Evolutionary conservation across 2,329 filamentous ascomycete species (phyloP).

Genomic region (Pestalotiopsis sp.): DNA sequence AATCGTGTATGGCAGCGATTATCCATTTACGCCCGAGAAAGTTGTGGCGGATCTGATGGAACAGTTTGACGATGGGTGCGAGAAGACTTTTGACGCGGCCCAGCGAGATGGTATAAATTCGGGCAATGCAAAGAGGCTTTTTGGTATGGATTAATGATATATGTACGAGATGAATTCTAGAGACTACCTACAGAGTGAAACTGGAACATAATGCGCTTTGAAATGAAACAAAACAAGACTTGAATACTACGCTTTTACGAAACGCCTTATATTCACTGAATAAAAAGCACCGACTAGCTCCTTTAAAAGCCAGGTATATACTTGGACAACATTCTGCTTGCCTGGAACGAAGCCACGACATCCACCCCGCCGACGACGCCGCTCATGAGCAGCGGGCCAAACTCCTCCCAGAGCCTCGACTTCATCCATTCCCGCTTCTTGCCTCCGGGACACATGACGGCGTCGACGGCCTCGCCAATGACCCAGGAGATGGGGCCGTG

Average conservation of each 20-base stretch:
- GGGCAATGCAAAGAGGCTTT: conserved; percentile 2
- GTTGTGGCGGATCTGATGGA: conserved; percentile 31
- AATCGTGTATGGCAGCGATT: conserved; percentile 54
- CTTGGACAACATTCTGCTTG: not conserved
- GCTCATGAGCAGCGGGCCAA: conserved; percentile 7
- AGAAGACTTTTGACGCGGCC: conserved; percentile 29
- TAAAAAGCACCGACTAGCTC: not conserved
- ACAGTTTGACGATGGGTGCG: conserved; percentile 41
- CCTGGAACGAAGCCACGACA: conserved; percentile 6
- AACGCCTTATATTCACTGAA: not conserved
- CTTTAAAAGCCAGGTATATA: not conserved
- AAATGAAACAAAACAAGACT: not conserved
- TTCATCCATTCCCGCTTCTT: conserved; percentile 9
- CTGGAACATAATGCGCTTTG: not conserved
- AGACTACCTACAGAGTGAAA: not conserved
- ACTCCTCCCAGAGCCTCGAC: conserved; percentile 1
- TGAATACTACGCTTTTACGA: not conserved
- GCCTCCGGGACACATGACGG: conserved; percentile 1
- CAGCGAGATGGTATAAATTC: not conserved
- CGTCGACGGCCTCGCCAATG: not conserved
- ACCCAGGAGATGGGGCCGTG: conserved; percentile 10
- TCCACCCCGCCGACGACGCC: not conserved
- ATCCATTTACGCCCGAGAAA: conserved; percentile 44
- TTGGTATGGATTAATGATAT: not conserved
- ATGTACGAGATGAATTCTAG: not conserved